A percentile compares a stretch with the other conserved stretches of the same genome.
phyloP scores from a whole-genome alignment of 2,329 filamentous ascomycete species.

The Talaromyces pinophilus region DNA sequence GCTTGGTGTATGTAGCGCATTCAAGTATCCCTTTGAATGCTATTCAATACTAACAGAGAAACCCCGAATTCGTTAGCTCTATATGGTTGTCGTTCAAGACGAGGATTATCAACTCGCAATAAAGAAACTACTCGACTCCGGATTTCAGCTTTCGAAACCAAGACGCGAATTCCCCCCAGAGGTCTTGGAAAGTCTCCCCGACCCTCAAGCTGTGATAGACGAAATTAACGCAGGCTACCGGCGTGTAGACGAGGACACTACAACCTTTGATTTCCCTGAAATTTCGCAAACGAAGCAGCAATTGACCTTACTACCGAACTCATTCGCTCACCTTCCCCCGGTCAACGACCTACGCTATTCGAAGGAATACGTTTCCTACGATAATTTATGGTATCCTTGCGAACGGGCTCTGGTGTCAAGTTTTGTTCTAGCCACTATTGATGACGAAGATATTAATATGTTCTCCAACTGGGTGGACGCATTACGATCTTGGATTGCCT shows the following conservation, averaged over 20 bases:
- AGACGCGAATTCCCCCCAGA: neutral
- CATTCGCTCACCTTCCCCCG: neutral
- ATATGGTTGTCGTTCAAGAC: neutral
- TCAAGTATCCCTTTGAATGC: neutral
- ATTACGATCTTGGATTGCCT: neutral
- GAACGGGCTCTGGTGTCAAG: conserved; percentile 2
- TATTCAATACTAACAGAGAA: neutral
- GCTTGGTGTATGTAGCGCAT: neutral
- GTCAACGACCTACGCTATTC: neutral
- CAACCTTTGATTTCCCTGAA: conserved; percentile 10
- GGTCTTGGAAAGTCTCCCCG: neutral
- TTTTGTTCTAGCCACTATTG: neutral
- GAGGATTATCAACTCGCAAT: conserved; percentile 7
- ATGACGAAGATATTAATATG: conserved; percentile 1
- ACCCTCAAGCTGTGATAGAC: conserved; percentile 8
- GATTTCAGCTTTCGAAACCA: conserved; percentile 1
- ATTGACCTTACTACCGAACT: conserved; percentile 4
- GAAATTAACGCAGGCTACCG: conserved; percentile 2
- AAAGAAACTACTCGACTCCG: neutral
- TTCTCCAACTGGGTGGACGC: neutral
- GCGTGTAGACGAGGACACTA: neutral
- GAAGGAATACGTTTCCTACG: neutral
- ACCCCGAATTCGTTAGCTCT: neutral
- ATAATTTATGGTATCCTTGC: conserved; percentile 10
- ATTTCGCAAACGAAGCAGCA: neutral